Base-by-base conservation (phyloP, 2,329 filamentous ascomycete species). In the Verticillium zaregamsianum region DNA sequence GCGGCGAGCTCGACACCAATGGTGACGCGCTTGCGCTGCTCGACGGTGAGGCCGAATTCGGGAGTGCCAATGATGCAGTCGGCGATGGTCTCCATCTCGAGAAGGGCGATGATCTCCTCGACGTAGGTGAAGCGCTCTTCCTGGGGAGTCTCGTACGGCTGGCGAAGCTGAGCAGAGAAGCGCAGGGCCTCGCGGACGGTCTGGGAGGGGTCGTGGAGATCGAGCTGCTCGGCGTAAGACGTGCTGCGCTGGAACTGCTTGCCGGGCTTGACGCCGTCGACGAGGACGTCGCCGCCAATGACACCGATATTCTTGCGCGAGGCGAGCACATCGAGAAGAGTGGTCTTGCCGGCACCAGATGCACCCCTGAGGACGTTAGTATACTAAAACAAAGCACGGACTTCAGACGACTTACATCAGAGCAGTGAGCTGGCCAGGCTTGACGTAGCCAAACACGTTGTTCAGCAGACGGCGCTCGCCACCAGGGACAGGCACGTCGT, bases 1-100 rank as follows among this genome's bases (percentile, higher is more conserved):
- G 93, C 93, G 9, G 91, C 92, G 8, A 97, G 82, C 71, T 97
- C 93, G 11, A 97, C 92, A 68, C 91, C 93, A 63, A 97, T 96
- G 0, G 93, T 97, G n/a, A 96, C 85, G 68, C 92, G 90, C 76
- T 88, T 88, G 58, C 84, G 80, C 73, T 87, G 83, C 69, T 87
- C 85, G 14, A 86, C 84, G 4, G 88, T 90, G 28, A 90, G 79
- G 64, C 90, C 92, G 70, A 90, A 89, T 69, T 93, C 84, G 3
- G 82, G 79, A 3, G 75, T 77, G 33, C 84, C 84, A 58, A 87
- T 86, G 35, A 86, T 82, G 61, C 81, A 83, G 69, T 87, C 84
- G 1, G 84, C 84, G 45, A 86, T 84, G 8, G 76, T 67, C 68
- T 86, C 83, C 78, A 87, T 86, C 68, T 86, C 84, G 5, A 87